Conservation (phyloP, 1,284 basidiomycete species). For the Cerioporus squamosus region DNA sequence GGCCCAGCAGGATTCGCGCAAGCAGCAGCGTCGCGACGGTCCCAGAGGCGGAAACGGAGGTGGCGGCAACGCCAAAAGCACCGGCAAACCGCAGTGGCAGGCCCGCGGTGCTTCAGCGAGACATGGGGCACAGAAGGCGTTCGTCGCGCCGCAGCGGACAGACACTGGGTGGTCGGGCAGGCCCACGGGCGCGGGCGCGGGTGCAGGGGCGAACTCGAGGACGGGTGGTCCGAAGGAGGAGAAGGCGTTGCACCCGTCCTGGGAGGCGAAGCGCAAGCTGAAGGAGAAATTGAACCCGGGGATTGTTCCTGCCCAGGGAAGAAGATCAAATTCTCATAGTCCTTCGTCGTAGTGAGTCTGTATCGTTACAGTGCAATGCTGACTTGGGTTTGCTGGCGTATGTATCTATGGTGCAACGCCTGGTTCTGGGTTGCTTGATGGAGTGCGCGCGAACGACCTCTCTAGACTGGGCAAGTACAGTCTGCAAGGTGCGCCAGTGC, state of each 20-base stretch:
- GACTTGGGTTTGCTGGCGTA: too few species aligned
- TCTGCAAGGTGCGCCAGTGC: too few species aligned
- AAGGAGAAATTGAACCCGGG: conserved; percentile 64
- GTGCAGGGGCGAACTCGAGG: conserved; percentile 12
- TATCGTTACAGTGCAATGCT: too few species aligned
- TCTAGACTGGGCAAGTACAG: too few species aligned
- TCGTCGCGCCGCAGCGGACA: conserved; percentile 1
- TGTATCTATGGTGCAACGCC: too few species aligned
- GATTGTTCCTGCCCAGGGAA: conserved; percentile 67
- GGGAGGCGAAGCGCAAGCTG: conserved; percentile 87
- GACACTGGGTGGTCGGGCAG: conserved; percentile 11
- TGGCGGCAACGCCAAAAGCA: not conserved
- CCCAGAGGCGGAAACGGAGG: not conserved
- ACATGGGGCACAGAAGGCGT: not conserved
- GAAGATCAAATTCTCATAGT: conserved; percentile 61
- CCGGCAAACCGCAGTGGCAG: too few species aligned
- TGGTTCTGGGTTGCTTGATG: too few species aligned
- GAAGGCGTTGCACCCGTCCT: conserved; percentile 81
- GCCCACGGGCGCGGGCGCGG: not conserved
- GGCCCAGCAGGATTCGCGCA: conserved; percentile 28
- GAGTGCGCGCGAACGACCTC: too few species aligned
- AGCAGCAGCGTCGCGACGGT: not conserved
- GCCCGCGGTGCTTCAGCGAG: not conserved
- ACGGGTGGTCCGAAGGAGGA: conserved; percentile 30
- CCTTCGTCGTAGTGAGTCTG: too few species aligned